These are phyloP conservation scores for Xylariaceae sp. DNA, from an alignment of 2,329 filamentous ascomycete genomes.

Conservation along the genomic window DNA sequence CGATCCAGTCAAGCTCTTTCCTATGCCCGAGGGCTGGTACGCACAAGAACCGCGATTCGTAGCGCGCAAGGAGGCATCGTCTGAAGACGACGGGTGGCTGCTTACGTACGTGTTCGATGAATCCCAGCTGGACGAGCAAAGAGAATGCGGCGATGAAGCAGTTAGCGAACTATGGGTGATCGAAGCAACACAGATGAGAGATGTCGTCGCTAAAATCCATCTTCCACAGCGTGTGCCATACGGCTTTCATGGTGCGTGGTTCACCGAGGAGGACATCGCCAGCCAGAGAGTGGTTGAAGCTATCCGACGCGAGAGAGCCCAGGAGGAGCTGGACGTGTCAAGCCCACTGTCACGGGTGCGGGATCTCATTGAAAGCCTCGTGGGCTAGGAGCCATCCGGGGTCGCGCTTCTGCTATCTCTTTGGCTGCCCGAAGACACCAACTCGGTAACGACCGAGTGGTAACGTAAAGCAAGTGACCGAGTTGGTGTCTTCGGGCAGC, in stretches of 20 bases:
- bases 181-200: conserved; percentile 58
- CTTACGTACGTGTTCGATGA: conserved; percentile 69
- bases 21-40: conserved; percentile 56
- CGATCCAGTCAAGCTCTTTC: conserved; percentile 60
- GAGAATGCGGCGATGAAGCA: conserved; percentile 42
- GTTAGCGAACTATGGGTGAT: conserved; percentile 65
- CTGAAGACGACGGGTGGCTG: conserved; percentile 64
- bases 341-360: conserved; percentile 27
- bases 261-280: conserved; percentile 48
- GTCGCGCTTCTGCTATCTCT: too few relatives aligned
- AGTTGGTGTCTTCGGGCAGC: too few relatives aligned
- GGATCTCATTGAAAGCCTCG: conserved; percentile 24
- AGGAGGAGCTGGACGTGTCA: conserved; percentile 24
- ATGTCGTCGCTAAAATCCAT: conserved; percentile 54
- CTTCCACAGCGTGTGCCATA: conserved; percentile 67
- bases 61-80: conserved; percentile 36
- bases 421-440: too few relatives aligned
- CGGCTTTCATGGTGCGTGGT: conserved; percentile 63
- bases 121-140: conserved; percentile 52
- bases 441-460: too few relatives aligned
- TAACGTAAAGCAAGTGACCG: too few relatives aligned
- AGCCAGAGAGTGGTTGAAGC: conserved; percentile 40
- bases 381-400: conserved; percentile 20
- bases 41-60: conserved; percentile 67
- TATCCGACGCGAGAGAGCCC: conserved; percentile 20